Percentiles rank a stretch among this genome's conserved stretches.
Conservation (phyloP, 1,139 yeast species). For the Lodderomyces oxycetoniae region DNA sequence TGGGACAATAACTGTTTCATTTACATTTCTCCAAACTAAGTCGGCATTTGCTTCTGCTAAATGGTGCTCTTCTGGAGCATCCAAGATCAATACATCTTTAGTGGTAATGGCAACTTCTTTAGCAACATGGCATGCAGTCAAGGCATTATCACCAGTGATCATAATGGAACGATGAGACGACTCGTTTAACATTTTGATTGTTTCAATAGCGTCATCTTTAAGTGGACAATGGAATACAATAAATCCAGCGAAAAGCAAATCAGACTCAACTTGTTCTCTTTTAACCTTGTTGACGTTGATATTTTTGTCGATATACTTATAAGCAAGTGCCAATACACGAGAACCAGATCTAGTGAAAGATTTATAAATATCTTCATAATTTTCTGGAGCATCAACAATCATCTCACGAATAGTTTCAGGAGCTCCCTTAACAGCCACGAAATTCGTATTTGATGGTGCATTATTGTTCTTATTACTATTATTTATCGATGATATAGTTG, state of each 20-base stretch:
- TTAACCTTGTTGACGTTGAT: slow-evolving; percentile 49
- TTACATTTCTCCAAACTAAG: slow-evolving; percentile 81
- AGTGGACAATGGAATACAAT: slow-evolving; percentile 96
- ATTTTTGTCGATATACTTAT: slow-evolving; percentile 60
- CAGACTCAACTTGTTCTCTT: slow-evolving; percentile 74
- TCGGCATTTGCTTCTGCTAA: slow-evolving; percentile 47
- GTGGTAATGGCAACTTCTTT: slow-evolving; percentile 85
- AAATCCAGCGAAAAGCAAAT: slow-evolving; percentile 82
- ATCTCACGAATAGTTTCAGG: slow-evolving; percentile 93
- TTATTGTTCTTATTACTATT: no score
- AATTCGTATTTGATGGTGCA: slow-evolving; percentile 46
- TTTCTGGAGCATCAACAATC: slow-evolving; percentile 65
- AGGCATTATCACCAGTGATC: slow-evolving; percentile 99
- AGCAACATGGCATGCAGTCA: slow-evolving; percentile 98
- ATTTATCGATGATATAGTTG: slow-evolving; percentile 71
- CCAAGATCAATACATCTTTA: slow-evolving; percentile 76
- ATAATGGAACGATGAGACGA: slow-evolving; percentile 92
- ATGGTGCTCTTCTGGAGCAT: slow-evolving; percentile 71
- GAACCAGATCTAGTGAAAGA: slow-evolving; percentile 93
- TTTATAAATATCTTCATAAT: slow-evolving; percentile 83
- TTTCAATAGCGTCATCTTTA: slow-evolving; percentile 86
- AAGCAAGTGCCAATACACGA: slow-evolving; percentile 92
- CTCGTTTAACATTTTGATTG: slow-evolving; percentile 88
- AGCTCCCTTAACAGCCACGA: slow-evolving; percentile 96
- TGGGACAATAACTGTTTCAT: slow-evolving; percentile 70